Evolutionary conservation across 208 protist species (phyloP), one percentile per base, ranked within the genome.

Genomic region (Crithidia mellificae): DNA sequence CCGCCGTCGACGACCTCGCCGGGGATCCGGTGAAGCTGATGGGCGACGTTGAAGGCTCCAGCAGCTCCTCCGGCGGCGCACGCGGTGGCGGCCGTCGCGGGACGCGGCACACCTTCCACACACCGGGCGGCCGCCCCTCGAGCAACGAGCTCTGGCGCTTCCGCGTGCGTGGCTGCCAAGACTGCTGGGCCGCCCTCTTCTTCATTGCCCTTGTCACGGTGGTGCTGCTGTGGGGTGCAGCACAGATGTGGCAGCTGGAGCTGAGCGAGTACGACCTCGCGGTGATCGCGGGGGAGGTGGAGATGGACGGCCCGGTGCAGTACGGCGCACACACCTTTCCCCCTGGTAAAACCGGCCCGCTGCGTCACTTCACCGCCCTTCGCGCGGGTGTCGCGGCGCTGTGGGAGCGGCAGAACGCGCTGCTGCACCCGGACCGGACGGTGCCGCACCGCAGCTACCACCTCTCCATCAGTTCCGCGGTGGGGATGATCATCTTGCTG

Each of bases 81-180:
- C 7, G 22, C 32, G 12, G 2, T 24, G 20, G 22, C 17, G 19
- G 36, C n/a, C 44, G 38, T 0, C 36, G 59, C 15, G 30, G 32
- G 19, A 43, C 25, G 6, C 36, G 36, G 17, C 61, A 25, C 61
- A 58, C 61, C 47, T 82, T 82, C 55, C 63, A 27, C 67, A 71
- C 71, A 1, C 44, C 72, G 29, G 38, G 30, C 19, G 77, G 77
- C 0, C 62, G 47, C 1, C 75, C 76, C 0, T 79, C 78, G 29
- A 78, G 32, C 54, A 84, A 85, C 64, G 83, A 88, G 69, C 79
- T 88, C 5, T 88, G 83, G 80, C 83, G 83, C 54, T 88, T 88
- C 38, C 83, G 79, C 22, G 22, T 34, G 27, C 78, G 83, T 8
- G 83, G 83, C 47, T 85, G 74, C 63, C 78, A 88, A 63, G 83